A percentile compares a stretch with the other conserved stretches of the same genome.
Conservation (phyloP, 2,329 filamentous ascomycete species). For the Stachybotrys chlorohalonatus region DNA sequence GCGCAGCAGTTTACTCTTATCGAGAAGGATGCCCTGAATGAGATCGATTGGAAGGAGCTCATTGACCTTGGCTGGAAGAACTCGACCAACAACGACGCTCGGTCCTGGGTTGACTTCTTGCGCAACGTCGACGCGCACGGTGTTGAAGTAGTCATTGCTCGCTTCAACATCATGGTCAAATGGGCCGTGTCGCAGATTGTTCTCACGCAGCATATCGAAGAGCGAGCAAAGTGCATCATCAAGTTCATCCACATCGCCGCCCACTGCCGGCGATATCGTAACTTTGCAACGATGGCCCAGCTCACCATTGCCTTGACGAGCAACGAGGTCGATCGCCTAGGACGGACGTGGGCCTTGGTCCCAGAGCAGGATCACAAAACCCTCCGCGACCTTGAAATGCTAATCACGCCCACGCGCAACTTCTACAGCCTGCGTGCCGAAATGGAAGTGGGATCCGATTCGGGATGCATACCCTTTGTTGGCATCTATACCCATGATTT, state of each 20-base stretch:
- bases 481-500: conserved; percentile 78
- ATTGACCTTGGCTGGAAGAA: conserved; percentile 80
- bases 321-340: conserved; percentile 59
- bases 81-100: conserved; percentile 50
- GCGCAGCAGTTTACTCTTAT: conserved; percentile 80
- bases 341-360: conserved; percentile 63
- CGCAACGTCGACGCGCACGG: conserved; percentile 63
- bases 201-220: conserved; percentile 60
- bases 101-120: conserved; percentile 77
- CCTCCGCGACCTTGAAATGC: conserved; percentile 58
- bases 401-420: conserved; percentile 70
- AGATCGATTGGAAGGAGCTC: conserved; percentile 82
- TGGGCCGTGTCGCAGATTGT: conserved; percentile 77
- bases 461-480: conserved; percentile 76
- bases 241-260: conserved; percentile 76
- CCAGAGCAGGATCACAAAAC: conserved; percentile 55
- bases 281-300: conserved; percentile 78
- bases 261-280: conserved; percentile 66
- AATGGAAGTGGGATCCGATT: conserved; percentile 62
- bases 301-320: conserved; percentile 69
- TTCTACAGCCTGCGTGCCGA: conserved; percentile 69
- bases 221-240: conserved; percentile 67
- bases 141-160: conserved; percentile 75
- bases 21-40: conserved; percentile 76
- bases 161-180: conserved; percentile 83